Evolutionary conservation across 148 eudicot species (phyloP).

Genomic region (Fallopia convolvulus): DNA sequence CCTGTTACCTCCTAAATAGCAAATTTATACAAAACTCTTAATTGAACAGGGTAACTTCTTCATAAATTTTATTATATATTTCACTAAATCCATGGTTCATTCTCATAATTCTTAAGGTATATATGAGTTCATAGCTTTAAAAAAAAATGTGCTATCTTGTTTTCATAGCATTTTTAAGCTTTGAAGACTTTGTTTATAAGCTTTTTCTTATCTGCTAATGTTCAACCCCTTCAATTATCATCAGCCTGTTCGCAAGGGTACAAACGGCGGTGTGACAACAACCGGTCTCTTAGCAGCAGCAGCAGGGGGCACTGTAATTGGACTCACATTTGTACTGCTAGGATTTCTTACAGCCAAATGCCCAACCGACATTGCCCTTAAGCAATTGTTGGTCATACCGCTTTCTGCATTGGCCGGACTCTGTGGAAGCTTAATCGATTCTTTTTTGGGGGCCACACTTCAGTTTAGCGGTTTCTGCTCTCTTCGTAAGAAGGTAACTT

Average conservation of each 20-base stretch:
- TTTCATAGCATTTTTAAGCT: not conserved
- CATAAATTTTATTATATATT: too few relatives aligned
- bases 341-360: slow-evolving; percentile 69
- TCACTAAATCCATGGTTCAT: not conserved
- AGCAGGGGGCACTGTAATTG: slow-evolving; percentile 71
- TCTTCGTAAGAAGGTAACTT: slow-evolving; percentile 71
- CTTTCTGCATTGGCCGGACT: slow-evolving; percentile 71
- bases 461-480: slow-evolving; percentile 78
- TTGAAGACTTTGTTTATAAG: not conserved
- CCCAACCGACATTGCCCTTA: slow-evolving; percentile 39
- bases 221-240: slow-evolving; percentile 9
- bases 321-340: slow-evolving; percentile 53
- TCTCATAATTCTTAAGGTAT: not conserved
- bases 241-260: slow-evolving; percentile 80
- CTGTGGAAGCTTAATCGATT: slow-evolving; percentile 80
- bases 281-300: slow-evolving; percentile 85
- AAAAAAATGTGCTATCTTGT: not conserved
- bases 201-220: not conserved
- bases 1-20: too few relatives aligned
- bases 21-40: too few relatives aligned
- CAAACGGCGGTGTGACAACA: slow-evolving; percentile 91
- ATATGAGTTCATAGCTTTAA: not conserved
- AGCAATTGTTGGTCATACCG: slow-evolving; percentile 79
- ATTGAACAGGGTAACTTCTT: not conserved
- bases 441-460: slow-evolving; percentile 82